Evolutionary conservation across 1,139 yeast genomes (phyloP).

Genomic region (Sugiyamaella xylanicola): DNA sequence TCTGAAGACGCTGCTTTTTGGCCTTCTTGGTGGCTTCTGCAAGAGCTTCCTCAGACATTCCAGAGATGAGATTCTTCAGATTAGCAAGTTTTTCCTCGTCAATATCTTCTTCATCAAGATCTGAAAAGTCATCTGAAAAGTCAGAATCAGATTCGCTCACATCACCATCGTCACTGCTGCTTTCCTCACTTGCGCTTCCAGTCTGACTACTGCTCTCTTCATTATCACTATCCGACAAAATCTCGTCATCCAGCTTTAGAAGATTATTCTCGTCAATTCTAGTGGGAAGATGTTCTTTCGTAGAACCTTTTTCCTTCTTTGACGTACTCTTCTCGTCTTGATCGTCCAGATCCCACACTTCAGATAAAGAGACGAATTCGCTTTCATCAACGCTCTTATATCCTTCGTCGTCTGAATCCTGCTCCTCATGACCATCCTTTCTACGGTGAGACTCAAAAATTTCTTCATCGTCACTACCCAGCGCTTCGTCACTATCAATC

Average conservation of each 20-base stretch:
- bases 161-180: constrained; percentile 33
- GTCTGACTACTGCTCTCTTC: constrained; percentile 54
- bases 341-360: constrained; percentile 87
- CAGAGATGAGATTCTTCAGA: constrained; percentile 33
- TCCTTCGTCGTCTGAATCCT: constrained; percentile 45
- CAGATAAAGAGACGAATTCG: constrained; percentile 74
- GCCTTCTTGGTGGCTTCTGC: constrained; percentile 35
- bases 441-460: constrained; percentile 30
- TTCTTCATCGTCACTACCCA: constrained; percentile 43
- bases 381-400: constrained; percentile 62
- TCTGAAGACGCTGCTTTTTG: constrained; percentile 48
- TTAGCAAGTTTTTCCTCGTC: constrained; percentile 37
- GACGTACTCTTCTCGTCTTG: constrained; percentile 33
- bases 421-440: constrained; percentile 30
- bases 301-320: constrained; percentile 12
- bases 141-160: constrained; percentile 34
- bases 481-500: constrained; percentile 49
- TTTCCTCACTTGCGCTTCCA: constrained; percentile 44
- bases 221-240: constrained; percentile 54
- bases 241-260: constrained; percentile 34
- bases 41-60: constrained; percentile 26
- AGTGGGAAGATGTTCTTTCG: constrained; percentile 1
- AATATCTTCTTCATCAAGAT: constrained; percentile 35
- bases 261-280: constrained; percentile 28
- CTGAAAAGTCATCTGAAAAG: constrained; percentile 34